Evolutionary conservation across 2,329 filamentous ascomycete genomes (phyloP).

Genomic region (Phoma herbarum): DNA sequence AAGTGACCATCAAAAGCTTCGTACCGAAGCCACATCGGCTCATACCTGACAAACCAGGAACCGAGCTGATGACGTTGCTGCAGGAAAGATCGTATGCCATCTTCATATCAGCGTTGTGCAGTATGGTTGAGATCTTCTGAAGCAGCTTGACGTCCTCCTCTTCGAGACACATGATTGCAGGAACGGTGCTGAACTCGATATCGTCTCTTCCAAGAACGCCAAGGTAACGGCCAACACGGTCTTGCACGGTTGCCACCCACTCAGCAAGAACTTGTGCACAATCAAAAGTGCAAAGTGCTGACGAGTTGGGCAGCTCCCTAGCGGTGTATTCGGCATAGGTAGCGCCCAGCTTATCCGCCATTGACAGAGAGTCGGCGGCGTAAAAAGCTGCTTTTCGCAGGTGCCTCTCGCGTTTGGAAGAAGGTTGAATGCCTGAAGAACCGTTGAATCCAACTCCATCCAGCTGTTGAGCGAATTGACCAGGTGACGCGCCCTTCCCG

Average conservation of each 20-base stretch:
- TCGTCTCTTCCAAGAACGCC: slow-evolving; percentile 86
- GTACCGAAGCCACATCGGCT: slow-evolving; percentile 77
- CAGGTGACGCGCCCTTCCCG: slow-evolving; percentile 36
- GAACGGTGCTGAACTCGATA: slow-evolving; percentile 80
- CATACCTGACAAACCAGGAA: slow-evolving; percentile 65
- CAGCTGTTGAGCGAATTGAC: slow-evolving; percentile 30
- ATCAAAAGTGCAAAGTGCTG: slow-evolving; percentile 90
- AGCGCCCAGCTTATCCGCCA: slow-evolving; percentile 85
- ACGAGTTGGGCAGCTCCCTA: slow-evolving; percentile 86
- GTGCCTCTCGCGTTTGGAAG: slow-evolving; percentile 82
- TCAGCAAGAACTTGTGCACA: slow-evolving; percentile 93
- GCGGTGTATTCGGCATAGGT: slow-evolving; percentile 86
- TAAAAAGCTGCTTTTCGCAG: slow-evolving; percentile 95
- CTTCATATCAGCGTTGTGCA: slow-evolving; percentile 80
- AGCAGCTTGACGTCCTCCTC: slow-evolving; percentile 90
- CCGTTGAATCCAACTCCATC: slow-evolving; percentile 45
- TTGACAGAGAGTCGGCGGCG: slow-evolving; percentile 87
- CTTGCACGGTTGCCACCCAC: slow-evolving; percentile 92
- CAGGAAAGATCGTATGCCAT: slow-evolving; percentile 66
- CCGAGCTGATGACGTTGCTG: slow-evolving; percentile 58
- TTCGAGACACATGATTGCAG: slow-evolving; percentile 88
- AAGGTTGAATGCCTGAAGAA: slow-evolving; percentile 47
- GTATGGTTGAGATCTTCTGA: slow-evolving; percentile 80
- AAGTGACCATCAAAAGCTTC: slow-evolving; percentile 83
- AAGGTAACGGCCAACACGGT: slow-evolving; percentile 88